Conservation (phyloP, 768 basidiomycete genomes). For the Lactarius hengduanensis region DNA sequence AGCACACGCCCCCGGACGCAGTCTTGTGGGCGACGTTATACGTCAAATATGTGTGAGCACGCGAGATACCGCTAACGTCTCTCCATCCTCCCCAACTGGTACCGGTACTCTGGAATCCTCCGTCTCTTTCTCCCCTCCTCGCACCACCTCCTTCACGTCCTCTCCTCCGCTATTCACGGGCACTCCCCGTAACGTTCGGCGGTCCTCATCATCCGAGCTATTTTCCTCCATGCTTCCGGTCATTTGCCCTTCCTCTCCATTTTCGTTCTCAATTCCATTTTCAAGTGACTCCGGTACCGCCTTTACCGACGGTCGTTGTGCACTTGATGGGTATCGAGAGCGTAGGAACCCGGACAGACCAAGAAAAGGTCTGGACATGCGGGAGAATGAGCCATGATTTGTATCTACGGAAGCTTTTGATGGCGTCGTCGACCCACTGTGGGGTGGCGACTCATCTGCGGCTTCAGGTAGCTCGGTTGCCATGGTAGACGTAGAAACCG, state of each 20-base stretch:
- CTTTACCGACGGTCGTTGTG: constrained; percentile 31
- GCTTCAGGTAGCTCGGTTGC: constrained; percentile 34
- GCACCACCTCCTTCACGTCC: constrained; percentile 8
- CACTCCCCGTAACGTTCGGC: constrained; percentile 29
- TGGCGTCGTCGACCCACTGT: constrained; percentile 60
- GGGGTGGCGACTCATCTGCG: constrained; percentile 43
- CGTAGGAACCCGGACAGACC: constrained; percentile 60
- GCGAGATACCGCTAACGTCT: constrained; percentile 10
- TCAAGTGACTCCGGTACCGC: constrained; percentile 30
- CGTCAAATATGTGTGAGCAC: constrained; percentile 12
- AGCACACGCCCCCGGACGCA: background rate
- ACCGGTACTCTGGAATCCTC: background rate
- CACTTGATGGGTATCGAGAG: constrained; percentile 54
- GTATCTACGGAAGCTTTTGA: constrained; percentile 35
- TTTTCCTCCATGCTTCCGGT: constrained; percentile 9
- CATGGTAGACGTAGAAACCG: constrained; percentile 6
- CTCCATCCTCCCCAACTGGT: background rate
- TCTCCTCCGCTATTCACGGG: constrained; percentile 29
- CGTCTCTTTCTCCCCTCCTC: constrained; percentile 9
- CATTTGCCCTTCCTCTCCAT: constrained; percentile 28
- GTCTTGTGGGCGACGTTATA: background rate
- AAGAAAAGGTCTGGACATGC: constrained; percentile 47
- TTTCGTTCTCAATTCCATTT: constrained; percentile 26
- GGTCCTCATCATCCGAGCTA: constrained; percentile 15
- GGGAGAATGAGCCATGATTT: constrained; percentile 20